These are phyloP conservation scores for Fusarium citri DNA, from an alignment of 2,329 filamentous ascomycete genomes.

Conservation along the genomic window DNA sequence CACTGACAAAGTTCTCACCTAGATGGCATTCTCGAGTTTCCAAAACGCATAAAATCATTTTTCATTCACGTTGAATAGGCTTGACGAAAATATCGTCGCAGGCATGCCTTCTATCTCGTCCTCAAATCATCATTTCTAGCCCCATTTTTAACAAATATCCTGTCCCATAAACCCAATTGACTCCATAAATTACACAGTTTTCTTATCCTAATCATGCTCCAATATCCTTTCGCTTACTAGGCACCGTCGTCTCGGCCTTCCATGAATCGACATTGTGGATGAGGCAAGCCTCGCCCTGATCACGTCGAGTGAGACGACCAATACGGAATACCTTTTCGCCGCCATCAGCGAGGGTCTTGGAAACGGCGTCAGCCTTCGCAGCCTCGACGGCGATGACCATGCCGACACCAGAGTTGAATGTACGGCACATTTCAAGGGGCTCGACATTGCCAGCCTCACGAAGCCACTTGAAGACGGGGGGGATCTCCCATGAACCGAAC, in stretches of 20 bases:
- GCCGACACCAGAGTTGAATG: constrained; percentile 94
- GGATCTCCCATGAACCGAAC: constrained; percentile 78
- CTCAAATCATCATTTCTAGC: constrained; percentile 16
- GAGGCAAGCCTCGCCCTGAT: constrained; percentile 52
- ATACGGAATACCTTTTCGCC: constrained; percentile 80
- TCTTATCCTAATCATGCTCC: constrained; percentile 31
- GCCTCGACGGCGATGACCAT: constrained; percentile 88
- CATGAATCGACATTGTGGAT: constrained; percentile 52
- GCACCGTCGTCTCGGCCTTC: constrained; percentile 41
- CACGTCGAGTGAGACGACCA: constrained; percentile 74
- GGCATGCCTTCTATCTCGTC: constrained; percentile 26
- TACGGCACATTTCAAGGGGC: constrained; percentile 84
- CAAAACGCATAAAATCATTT: constrained; percentile 21
- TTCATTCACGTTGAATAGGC: constrained; percentile 27
- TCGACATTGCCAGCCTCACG: constrained; percentile 78
- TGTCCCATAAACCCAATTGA: constrained; percentile 32
- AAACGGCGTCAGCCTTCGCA: constrained; percentile 70
- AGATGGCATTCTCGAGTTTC: not conserved
- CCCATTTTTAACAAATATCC: constrained; percentile 26
- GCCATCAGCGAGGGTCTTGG: constrained; percentile 68
- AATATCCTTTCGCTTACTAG: constrained; percentile 45
- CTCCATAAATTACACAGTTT: constrained; percentile 32
- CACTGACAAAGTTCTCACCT: not conserved
- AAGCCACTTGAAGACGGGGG: constrained; percentile 88
- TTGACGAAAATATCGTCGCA: constrained; percentile 11